Evolutionary conservation across 2,329 filamentous ascomycete species (phyloP), one percentile per base, ranked within the genome.

Genomic region (Xylaria sp.): DNA sequence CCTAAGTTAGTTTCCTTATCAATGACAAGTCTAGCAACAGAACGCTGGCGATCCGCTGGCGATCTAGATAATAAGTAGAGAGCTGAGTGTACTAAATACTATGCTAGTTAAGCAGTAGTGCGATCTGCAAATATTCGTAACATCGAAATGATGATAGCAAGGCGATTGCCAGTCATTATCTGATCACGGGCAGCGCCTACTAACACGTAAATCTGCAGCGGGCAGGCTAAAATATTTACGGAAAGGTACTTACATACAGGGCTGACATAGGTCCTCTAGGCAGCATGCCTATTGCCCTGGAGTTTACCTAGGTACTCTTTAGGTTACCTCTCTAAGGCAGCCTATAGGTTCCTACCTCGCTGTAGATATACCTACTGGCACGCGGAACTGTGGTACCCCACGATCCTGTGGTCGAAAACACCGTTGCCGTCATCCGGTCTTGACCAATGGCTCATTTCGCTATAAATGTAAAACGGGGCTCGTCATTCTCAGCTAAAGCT

Each of bases 381-480:
- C 24, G 47, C 12, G 2, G 47, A 48, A 17, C 4, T 48, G n/a
- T 21, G 47, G 39, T 42, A 42, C 39, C 47, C 47, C 47, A 17
- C 47, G 47, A 48, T 42, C 11, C 34, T 36, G 42, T 6, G 4
- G 2, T 47, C 42, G 47, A 48, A 9, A 48, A 17, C 6, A 21
- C 47, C 8, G 27, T 63, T 63, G 65, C 65, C 65, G 61, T 61
- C 17, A 39, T 57, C 65, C 65, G 66, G 47, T 7, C 17, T 19
- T 7, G 30, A 55, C 66, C 57, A 68, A 68, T 61, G 3, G 47
- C 27, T 55, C 50, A 48, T 61, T 42, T 58, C 27, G 56, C 36
- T 67, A 60, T 69, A 63, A 64, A 59, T 50, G 24, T 69, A 64
- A 64, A 69, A 27, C 54, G 67, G 67, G 64, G 42, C 67, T 42